Conservation (phyloP, 306 rosid species). For the Citrullus amarus region DNA sequence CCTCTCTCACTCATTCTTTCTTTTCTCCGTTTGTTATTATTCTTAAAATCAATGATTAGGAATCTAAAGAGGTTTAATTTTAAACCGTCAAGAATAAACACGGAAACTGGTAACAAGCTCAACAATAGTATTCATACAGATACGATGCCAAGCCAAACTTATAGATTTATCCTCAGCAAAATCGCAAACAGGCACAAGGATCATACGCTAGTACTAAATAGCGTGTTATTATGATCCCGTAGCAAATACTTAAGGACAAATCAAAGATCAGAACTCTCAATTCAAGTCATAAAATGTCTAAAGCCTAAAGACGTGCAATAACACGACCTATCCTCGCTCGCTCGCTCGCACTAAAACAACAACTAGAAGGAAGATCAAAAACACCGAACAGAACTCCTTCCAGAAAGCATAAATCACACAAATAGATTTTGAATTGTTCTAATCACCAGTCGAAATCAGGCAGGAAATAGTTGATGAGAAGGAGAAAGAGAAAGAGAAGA, state of each 20-base stretch:
- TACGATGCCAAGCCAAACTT: neutral
- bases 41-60: neutral
- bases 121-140: neutral
- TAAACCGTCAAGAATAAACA: neutral
- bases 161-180: neutral
- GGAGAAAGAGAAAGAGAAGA: neutral
- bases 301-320: neutral
- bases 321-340: neutral
- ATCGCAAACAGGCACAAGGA: neutral
- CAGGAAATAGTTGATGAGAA: neutral
- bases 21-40: neutral
- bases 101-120: neutral
- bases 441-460: neutral
- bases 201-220: neutral
- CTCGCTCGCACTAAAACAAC: neutral
- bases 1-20: neutral
- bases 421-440: neutral
- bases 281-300: neutral
- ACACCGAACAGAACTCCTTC: neutral
- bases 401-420: neutral
- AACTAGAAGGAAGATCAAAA: neutral
- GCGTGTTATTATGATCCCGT: neutral
- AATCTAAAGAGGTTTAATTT: neutral
- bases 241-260: neutral
- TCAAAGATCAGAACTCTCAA: neutral